Conservation (phyloP, 2,329 filamentous ascomycete species). For the Fusarium napiforme region DNA sequence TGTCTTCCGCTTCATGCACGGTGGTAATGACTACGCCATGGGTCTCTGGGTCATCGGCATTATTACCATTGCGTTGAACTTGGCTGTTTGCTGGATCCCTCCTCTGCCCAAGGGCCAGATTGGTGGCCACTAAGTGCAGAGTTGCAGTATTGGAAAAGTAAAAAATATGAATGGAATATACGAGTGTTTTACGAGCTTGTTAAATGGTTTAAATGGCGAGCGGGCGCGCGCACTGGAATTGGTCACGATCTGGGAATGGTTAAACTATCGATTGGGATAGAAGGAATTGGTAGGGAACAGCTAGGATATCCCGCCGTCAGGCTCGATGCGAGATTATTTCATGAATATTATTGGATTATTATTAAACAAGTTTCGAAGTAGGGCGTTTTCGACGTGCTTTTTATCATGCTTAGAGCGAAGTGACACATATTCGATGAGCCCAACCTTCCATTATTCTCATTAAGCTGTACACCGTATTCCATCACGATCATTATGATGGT, state of each 20-base stretch:
- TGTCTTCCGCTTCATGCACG: conserved; percentile 77
- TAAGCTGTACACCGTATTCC: background rate
- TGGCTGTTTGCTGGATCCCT: conserved; percentile 67
- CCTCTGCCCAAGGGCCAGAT: conserved; percentile 63
- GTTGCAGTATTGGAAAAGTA: background rate
- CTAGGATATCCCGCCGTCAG: conserved; percentile 23
- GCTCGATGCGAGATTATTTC: conserved; percentile 1
- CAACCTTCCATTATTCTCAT: background rate
- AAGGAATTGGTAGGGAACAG: background rate
- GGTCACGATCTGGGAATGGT: background rate
- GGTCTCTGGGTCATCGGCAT: conserved; percentile 86
- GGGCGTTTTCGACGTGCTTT: background rate
- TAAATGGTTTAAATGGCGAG: background rate
- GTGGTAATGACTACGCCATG: conserved; percentile 72
- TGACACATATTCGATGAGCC: background rate
- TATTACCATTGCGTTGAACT: conserved; percentile 76
- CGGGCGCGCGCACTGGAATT: conserved; percentile 16
- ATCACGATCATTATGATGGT: background rate
- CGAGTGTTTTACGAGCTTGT: background rate
- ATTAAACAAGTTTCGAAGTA: background rate
- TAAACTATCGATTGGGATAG: background rate
- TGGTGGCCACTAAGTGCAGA: conserved; percentile 41
- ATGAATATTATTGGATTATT: background rate
- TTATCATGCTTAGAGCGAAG: background rate
- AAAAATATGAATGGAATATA: background rate